These are phyloP conservation scores for Calonectria pauciramosa DNA, from an alignment of 2,329 filamentous ascomycete genomes.

Conservation along the genomic window DNA sequence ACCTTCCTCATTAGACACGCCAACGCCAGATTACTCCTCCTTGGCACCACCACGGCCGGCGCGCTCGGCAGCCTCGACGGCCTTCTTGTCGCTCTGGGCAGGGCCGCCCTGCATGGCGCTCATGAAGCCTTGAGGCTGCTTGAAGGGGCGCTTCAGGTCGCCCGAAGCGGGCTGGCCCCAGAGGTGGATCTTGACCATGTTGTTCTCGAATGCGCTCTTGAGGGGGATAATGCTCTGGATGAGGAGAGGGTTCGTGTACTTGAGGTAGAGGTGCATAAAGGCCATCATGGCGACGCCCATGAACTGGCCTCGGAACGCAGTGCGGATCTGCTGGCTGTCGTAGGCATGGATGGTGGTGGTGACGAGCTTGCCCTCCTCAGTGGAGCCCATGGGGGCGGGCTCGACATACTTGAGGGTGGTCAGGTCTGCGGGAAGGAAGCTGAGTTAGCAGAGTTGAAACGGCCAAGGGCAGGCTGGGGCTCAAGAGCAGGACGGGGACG, in stretches of 20 bases:
- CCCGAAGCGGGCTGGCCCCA: conserved; percentile 88
- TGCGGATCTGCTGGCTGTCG: conserved; percentile 87
- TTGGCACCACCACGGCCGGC: conserved; percentile 78
- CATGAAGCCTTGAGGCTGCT: conserved; percentile 87
- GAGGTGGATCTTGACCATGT: conserved; percentile 95
- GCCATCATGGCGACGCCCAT: conserved; percentile 99
- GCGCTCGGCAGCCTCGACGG: conserved; percentile 84
- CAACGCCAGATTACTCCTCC: conserved; percentile 70
- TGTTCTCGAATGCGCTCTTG: conserved; percentile 95
- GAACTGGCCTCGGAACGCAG: conserved; percentile 88
- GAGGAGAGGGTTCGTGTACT: conserved; percentile 98
- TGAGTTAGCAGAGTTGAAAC: conserved; percentile 28
- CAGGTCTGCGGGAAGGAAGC: conserved; percentile 74
- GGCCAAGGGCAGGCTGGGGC: not conserved
- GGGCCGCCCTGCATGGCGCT: conserved; percentile 79
- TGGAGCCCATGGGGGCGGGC: conserved; percentile 91
- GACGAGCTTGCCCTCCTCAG: conserved; percentile 95
- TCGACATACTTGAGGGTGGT: conserved; percentile 99
- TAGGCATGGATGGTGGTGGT: conserved; percentile 98
- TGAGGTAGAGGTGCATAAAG: conserved; percentile 99
- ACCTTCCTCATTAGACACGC: conserved; percentile 18
- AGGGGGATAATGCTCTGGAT: conserved; percentile 99
- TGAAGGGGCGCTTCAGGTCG: conserved; percentile 97
- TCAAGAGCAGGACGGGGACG: not conserved
- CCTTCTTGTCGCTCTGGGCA: conserved; percentile 93